Evolutionary conservation across 345 rosid genomes (phyloP).

Genomic region (Populus nigra): DNA sequence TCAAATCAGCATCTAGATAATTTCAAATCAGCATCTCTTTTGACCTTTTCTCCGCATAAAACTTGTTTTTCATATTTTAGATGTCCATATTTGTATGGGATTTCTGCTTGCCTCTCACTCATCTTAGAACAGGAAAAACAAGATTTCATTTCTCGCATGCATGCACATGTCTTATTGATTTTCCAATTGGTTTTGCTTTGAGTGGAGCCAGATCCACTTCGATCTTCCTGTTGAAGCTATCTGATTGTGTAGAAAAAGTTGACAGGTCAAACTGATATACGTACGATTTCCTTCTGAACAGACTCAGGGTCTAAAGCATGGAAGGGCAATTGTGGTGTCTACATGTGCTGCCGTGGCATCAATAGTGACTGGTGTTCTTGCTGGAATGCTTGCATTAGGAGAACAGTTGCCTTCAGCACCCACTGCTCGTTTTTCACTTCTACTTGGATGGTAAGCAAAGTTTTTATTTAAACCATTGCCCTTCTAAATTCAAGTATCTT

Average conservation of each 20-base stretch:
- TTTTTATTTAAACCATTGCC: not conserved
- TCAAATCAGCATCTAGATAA: not conserved
- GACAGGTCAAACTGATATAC: not conserved
- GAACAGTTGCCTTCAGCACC: constrained; percentile 84
- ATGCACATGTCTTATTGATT: not conserved
- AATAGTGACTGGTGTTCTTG: constrained; percentile 89
- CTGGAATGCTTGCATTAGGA: constrained; percentile 93
- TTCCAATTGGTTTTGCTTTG: not conserved
- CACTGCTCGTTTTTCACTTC: constrained; percentile 62
- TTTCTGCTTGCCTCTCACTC: not conserved
- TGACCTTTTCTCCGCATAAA: constrained; percentile 2
- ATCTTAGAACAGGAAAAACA: not conserved
- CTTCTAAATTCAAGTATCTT: not conserved
- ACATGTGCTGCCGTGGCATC: constrained; percentile 98
- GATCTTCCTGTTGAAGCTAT: not conserved
- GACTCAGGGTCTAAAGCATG: constrained; percentile 94
- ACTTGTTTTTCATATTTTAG: not conserved
- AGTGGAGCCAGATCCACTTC: not conserved
- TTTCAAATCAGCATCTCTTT: not conserved
- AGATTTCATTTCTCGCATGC: not conserved
- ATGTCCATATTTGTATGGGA: not conserved
- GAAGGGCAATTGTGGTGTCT: constrained; percentile 89
- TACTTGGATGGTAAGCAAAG: constrained; percentile 68
- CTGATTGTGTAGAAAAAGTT: not conserved
- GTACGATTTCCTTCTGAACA: constrained; percentile 25